A percentile compares a stretch with the other conserved stretches of the same genome.
Conservation (phyloP, 805 yeast genomes). For the Cyberlindnera samutprakarnensis region DNA sequence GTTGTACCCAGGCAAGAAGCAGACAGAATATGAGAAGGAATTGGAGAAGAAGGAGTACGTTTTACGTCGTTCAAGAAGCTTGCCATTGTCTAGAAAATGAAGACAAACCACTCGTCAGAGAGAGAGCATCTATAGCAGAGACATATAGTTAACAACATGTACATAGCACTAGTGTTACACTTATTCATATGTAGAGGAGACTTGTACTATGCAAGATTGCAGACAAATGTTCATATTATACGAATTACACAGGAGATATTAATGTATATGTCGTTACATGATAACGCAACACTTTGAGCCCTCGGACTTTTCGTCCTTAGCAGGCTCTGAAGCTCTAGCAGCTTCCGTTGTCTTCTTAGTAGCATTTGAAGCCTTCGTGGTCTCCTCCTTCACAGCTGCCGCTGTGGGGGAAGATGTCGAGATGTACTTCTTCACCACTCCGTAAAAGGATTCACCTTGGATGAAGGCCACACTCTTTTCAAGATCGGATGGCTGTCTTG, state of each 20-base stretch:
- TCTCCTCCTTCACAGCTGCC: slow-evolving; percentile 3
- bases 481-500: slow-evolving; percentile 54
- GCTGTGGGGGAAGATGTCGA: slow-evolving; percentile 5
- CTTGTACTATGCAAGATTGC: no score
- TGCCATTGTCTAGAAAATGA: slow-evolving; percentile 38
- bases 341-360: slow-evolving; percentile 6
- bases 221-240: no score
- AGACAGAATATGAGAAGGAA: slow-evolving; percentile 36
- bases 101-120: background rate
- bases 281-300: slow-evolving; percentile 24
- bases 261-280: no score
- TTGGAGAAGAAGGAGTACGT: slow-evolving; percentile 49
- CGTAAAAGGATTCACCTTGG: slow-evolving; percentile 63
- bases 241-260: no score
- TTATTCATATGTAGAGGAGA: no score
- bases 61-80: slow-evolving; percentile 44
- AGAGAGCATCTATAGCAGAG: no score
- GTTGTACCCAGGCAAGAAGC: slow-evolving; percentile 67
- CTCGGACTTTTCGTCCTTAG: slow-evolving; percentile 17
- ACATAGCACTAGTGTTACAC: no score
- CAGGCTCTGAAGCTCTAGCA: slow-evolving; percentile 14
- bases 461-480: slow-evolving; percentile 56
- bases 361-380: slow-evolving; percentile 7
- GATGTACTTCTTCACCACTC: slow-evolving; percentile 29
- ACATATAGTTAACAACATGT: no score